These are phyloP conservation scores for Papiliotrema fonsecae DNA, from an alignment of 1,284 basidiomycete genomes.

Conservation along the genomic window DNA sequence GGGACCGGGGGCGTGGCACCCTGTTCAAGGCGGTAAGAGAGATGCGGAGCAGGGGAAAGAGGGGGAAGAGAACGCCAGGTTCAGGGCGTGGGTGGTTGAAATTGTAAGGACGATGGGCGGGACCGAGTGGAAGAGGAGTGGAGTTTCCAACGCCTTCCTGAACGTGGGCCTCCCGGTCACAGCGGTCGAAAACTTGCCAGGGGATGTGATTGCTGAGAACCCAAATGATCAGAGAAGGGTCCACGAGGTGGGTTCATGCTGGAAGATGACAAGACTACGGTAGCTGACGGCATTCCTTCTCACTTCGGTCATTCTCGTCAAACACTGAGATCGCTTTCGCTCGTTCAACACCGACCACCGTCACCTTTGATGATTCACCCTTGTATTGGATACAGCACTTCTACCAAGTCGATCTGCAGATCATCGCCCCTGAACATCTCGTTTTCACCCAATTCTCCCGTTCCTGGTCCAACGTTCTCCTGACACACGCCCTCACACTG, in stretches of 20 bases:
- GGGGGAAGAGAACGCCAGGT: slow-evolving; percentile 6
- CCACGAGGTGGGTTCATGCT: too few species aligned
- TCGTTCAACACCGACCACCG: too few species aligned
- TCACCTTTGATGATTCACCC: neutral
- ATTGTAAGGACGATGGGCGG: slow-evolving; percentile 6
- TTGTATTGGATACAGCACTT: slow-evolving; percentile 14
- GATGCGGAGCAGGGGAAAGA: slow-evolving; percentile 5
- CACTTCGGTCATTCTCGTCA: too few species aligned
- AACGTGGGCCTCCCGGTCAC: neutral
- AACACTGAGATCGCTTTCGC: too few species aligned
- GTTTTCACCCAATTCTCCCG: slow-evolving; percentile 13
- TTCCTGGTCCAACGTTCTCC: slow-evolving; percentile 19
- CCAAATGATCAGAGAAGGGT: too few species aligned
- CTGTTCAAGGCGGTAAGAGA: neutral
- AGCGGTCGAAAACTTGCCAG: too few species aligned
- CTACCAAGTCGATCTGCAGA: slow-evolving; percentile 33
- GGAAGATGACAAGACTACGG: too few species aligned
- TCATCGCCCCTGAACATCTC: slow-evolving; percentile 13
- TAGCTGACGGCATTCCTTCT: too few species aligned
- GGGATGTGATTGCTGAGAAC: too few species aligned
- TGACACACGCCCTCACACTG: slow-evolving; percentile 8
- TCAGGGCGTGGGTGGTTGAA: slow-evolving; percentile 13
- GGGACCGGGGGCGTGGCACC: neutral
- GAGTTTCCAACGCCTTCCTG: neutral
- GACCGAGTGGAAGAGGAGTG: slow-evolving; percentile 1